Conservation (phyloP, 345 rosid genomes). For the Iberis pinnata region DNA sequence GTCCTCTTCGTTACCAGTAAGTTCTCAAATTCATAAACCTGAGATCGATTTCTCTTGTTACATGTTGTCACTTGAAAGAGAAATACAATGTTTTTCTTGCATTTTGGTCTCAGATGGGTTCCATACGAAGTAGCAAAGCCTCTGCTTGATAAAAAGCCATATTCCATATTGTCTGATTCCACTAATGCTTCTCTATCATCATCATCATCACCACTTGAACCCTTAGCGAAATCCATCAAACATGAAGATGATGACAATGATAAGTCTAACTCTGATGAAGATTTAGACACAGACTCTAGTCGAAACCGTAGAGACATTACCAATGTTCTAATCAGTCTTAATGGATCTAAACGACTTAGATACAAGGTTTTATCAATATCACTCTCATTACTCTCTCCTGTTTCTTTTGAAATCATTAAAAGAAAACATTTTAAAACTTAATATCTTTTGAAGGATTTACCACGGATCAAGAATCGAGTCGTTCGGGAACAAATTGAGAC, state of each 20-base stretch:
- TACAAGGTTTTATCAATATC: conserved; percentile 45
- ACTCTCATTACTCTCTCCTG: neutral
- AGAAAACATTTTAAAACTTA: no score
- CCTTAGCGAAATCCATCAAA: conserved; percentile 23
- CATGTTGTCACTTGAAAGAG: neutral
- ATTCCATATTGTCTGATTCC: conserved; percentile 55
- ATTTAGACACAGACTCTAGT: conserved; percentile 41
- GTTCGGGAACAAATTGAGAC: conserved; percentile 42
- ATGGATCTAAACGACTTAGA: conserved; percentile 43
- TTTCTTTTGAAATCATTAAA: conserved; percentile 2
- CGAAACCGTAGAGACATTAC: conserved; percentile 32
- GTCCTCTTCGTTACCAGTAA: conserved; percentile 85
- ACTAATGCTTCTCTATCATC: conserved; percentile 27
- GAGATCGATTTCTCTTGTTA: neutral
- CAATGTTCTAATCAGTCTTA: conserved; percentile 43
- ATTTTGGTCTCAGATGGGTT: conserved; percentile 70
- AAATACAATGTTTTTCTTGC: neutral
- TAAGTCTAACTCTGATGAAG: conserved; percentile 42
- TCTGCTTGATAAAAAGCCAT: conserved; percentile 60
- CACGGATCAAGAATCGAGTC: conserved; percentile 27
- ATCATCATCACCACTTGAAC: conserved; percentile 35
- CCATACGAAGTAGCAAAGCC: conserved; percentile 59
- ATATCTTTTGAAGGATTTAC: conserved; percentile 39
- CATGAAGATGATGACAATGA: conserved; percentile 41
- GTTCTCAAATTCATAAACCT: conserved; percentile 21